Percentiles rank a stretch among this genome's conserved stretches.
These are phyloP conservation scores for Nicotiana sylvestris DNA, from an alignment of 257 asterid species.

Conservation along the genomic window DNA sequence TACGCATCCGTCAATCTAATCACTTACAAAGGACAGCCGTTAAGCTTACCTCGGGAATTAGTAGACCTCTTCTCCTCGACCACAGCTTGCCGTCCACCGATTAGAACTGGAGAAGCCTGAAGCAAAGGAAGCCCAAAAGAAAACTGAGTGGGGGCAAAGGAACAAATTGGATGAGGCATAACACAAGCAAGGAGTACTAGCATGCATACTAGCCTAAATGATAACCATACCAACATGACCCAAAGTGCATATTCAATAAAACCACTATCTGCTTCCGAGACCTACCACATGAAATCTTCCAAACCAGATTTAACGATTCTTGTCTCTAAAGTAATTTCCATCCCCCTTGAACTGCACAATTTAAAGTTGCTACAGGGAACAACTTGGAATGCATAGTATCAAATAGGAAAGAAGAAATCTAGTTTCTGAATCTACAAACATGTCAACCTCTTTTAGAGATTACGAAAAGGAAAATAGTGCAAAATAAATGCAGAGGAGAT, in stretches of 20 bases:
- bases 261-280: neutral
- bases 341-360: neutral
- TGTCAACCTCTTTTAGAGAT: neutral
- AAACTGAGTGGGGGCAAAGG: neutral
- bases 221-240: neutral
- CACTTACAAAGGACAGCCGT: neutral
- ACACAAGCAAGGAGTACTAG: neutral
- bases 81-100: constrained; percentile 60
- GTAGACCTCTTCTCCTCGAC: constrained; percentile 93
- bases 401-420: too few relatives aligned
- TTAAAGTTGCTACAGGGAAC: neutral
- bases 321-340: neutral
- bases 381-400: neutral
- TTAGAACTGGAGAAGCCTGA: constrained; percentile 77
- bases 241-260: neutral
- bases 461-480: neutral
- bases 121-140: neutral
- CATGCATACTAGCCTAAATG: neutral
- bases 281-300: neutral
- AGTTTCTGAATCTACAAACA: too few relatives aligned
- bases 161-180: neutral
- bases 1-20: neutral
- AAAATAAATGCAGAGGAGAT: neutral
- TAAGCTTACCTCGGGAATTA: constrained; percentile 64
- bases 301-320: neutral